These are phyloP conservation scores for Sporothrix dimorphospora DNA, from an alignment of 2,329 filamentous ascomycete genomes.

Conservation along the genomic window DNA sequence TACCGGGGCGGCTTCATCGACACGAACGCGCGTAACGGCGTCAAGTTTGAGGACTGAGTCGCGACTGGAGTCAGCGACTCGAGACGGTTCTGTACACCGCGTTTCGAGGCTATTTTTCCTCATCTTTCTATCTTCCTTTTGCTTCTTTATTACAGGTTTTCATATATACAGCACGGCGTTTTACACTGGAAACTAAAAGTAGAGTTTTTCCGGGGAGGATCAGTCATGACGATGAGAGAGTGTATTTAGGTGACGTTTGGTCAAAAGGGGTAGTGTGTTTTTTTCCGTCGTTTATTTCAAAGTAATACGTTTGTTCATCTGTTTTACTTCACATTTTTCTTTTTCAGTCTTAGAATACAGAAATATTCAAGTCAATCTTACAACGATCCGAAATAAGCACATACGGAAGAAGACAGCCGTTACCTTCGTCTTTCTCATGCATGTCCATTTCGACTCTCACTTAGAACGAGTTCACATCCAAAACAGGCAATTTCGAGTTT, in stretches of 20 bases:
- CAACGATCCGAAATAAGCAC: no score
- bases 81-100: background rate
- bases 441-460: background rate
- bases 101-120: background rate
- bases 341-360: background rate
- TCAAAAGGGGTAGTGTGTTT: background rate
- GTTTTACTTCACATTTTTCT: background rate
- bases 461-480: background rate
- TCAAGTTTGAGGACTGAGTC: constrained; percentile 75
- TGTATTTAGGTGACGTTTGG: background rate
- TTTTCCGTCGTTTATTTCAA: background rate
- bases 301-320: background rate
- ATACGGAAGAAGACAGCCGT: no score
- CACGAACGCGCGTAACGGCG: constrained; percentile 76
- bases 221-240: background rate
- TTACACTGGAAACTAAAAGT: constrained; percentile 20
- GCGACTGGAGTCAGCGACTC: background rate
- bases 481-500: background rate
- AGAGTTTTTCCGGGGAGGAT: background rate
- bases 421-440: background rate
- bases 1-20: constrained; percentile 91
- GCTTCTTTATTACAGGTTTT: background rate
- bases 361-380: no score
- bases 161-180: constrained; percentile 29
- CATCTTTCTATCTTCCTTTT: background rate